Evolutionary conservation across 2,329 filamentous ascomycete species (phyloP).

Genomic region (Monosporascus sp.): DNA sequence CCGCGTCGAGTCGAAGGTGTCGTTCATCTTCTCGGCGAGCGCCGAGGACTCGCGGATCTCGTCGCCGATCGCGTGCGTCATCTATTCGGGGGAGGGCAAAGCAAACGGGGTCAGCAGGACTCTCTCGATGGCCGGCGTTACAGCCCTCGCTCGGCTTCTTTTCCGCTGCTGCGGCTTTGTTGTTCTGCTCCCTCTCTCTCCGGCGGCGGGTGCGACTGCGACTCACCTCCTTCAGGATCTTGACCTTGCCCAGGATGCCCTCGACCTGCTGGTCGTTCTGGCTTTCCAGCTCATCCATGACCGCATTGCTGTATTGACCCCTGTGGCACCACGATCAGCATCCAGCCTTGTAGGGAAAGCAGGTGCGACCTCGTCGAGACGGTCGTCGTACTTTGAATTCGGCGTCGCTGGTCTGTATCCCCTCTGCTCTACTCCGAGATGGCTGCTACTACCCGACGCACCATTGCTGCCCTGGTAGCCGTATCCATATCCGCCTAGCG

Average conservation of each 20-base stretch:
- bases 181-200: conserved; percentile 2
- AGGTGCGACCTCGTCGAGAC: background rate
- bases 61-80: conserved; percentile 88
- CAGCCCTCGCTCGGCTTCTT: background rate
- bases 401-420: conserved; percentile 65
- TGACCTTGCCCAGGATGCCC: conserved; percentile 86
- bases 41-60: conserved; percentile 89
- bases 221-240: conserved; percentile 80
- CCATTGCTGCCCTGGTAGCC: conserved; percentile 37
- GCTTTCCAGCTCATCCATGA: conserved; percentile 87
- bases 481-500: conserved; percentile 45
- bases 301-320: conserved; percentile 88
- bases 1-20: conserved; percentile 81
- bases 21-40: conserved; percentile 92
- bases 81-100: conserved; percentile 39
- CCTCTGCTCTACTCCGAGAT: conserved; percentile 21
- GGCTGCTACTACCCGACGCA: conserved; percentile 11
- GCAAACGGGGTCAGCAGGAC: no score
- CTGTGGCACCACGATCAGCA: conserved; percentile 32
- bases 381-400: conserved; percentile 51
- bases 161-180: conserved; percentile 4
- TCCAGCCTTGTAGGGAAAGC: background rate
- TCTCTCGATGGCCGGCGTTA: background rate
- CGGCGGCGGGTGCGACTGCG: background rate
- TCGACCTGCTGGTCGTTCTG: conserved; percentile 90